Evolutionary conservation across 2,329 filamentous ascomycete genomes (phyloP).

Genomic region (Erysiphe neolycopersici): DNA sequence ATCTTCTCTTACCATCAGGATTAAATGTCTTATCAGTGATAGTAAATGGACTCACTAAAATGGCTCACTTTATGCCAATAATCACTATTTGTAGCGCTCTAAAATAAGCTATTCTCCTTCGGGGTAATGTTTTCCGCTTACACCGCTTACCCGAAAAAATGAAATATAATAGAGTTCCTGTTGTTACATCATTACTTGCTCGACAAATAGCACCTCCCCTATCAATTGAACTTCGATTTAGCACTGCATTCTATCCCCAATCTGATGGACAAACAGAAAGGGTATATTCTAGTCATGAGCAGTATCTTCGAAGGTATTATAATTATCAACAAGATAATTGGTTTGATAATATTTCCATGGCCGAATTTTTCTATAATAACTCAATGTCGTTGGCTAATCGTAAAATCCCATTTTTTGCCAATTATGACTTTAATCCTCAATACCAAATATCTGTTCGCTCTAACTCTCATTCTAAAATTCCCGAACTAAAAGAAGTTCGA

Average conservation of each 20-base stretch:
- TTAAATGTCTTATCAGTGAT: not conserved
- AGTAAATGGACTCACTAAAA: not conserved
- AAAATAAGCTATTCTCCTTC: not conserved
- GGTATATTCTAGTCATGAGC: conserved; percentile 1
- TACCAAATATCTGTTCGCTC: not conserved
- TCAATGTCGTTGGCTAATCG: not conserved
- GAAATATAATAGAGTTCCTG: not conserved
- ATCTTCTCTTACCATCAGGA: not conserved
- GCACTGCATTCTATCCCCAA: conserved; percentile 3
- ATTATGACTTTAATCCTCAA: not conserved
- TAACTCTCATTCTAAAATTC: not conserved
- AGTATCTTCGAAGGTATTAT: conserved; percentile 2
- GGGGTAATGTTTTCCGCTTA: too few relatives aligned
- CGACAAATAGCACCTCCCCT: not conserved
- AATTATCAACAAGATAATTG: conserved; percentile 4
- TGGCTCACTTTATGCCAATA: not conserved
- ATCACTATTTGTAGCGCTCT: not conserved
- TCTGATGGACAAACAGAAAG: conserved; percentile 1
- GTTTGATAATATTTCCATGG: conserved; percentile 1
- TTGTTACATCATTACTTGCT: not conserved
- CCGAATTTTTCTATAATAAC: conserved; percentile 3
- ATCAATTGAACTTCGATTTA: not conserved
- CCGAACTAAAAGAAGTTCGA: not conserved
- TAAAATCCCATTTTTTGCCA: not conserved
- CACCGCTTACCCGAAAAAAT: not conserved